Percentiles rank a stretch among this genome's conserved stretches.
Conservation (phyloP, 768 basidiomycete species). For the Tricholoma flavovirens region DNA sequence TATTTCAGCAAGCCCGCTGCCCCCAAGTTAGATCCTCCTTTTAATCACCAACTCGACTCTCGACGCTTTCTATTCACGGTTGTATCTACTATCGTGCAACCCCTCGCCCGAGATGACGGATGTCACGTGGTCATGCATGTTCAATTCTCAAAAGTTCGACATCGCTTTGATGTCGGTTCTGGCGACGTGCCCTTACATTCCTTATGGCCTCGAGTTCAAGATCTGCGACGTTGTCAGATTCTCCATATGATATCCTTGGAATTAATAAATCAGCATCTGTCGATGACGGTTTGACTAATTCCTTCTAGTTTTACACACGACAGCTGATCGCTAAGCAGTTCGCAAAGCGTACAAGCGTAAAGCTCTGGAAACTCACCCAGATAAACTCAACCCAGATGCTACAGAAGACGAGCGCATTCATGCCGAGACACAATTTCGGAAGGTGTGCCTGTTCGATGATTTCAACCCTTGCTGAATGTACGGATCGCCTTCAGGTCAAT, state of each 20-base stretch:
- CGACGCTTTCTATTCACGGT: too few relatives aligned
- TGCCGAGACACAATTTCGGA: constrained; percentile 55
- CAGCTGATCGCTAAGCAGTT: constrained; percentile 31
- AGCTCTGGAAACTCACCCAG: constrained; percentile 68
- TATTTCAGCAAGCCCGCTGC: too few relatives aligned
- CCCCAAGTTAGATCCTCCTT: too few relatives aligned
- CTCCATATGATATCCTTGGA: constrained; percentile 41
- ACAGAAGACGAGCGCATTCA: constrained; percentile 44
- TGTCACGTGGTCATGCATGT: too few relatives aligned
- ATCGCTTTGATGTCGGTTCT: neutral
- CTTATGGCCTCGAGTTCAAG: neutral
- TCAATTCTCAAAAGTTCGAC: too few relatives aligned
- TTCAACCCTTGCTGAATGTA: constrained; percentile 4
- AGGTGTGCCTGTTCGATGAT: constrained; percentile 32
- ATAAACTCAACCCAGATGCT: constrained; percentile 55
- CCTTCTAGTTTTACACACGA: neutral
- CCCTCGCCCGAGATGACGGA: too few relatives aligned
- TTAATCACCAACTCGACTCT: too few relatives aligned
- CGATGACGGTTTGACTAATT: constrained; percentile 41
- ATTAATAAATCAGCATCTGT: constrained; percentile 37
- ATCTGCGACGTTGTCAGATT: neutral
- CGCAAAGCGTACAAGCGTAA: constrained; percentile 63
- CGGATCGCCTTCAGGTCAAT: constrained; percentile 39
- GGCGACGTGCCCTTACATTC: neutral
- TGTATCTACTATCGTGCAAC: too few relatives aligned